A percentile compares a stretch with the other conserved stretches of the same genome.
Evolutionary conservation across 1,284 basidiomycete species (phyloP).

Genomic region (Termitomyces sp.): DNA sequence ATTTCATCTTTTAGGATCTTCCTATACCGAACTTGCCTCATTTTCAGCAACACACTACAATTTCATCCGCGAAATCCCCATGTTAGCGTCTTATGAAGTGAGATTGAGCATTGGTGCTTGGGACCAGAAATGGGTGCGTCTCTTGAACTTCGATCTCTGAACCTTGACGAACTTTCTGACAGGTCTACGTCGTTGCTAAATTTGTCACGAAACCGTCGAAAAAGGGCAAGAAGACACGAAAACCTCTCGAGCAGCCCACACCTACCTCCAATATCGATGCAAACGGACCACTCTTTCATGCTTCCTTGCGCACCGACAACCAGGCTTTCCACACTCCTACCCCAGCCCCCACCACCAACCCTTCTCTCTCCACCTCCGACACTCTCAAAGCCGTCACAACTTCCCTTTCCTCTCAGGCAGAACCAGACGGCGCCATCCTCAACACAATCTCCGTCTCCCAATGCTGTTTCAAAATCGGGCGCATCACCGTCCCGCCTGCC

Average conservation of each 20-base stretch:
- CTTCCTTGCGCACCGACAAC: conserved; percentile 18
- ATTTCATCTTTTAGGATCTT: background rate
- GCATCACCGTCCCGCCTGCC: conserved; percentile 72
- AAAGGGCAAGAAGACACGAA: conserved; percentile 20
- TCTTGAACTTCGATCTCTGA: background rate
- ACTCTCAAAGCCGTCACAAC: conserved; percentile 35
- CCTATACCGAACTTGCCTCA: background rate
- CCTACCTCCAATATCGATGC: conserved; percentile 21
- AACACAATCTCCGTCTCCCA: conserved; percentile 69
- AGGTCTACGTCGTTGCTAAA: conserved; percentile 63
- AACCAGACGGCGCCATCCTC: conserved; percentile 55
- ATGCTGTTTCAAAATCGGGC: conserved; percentile 69
- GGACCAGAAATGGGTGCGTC: conserved; percentile 80
- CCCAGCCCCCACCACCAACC: conserved; percentile 10
- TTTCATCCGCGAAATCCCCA: conserved; percentile 78
- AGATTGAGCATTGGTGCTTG: conserved; percentile 63
- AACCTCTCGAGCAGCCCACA: conserved; percentile 14
- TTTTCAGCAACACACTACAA: conserved; percentile 61
- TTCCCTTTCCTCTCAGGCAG: conserved; percentile 30
- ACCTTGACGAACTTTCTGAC: background rate
- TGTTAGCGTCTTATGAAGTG: conserved; percentile 66
- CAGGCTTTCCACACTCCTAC: conserved; percentile 18
- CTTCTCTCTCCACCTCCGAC: conserved; percentile 17
- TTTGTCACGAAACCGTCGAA: conserved; percentile 60
- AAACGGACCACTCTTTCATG: conserved; percentile 20